Base-by-base conservation (phyloP, 352 stramenopile genomes). In the Blastocystis sp. region DNA sequence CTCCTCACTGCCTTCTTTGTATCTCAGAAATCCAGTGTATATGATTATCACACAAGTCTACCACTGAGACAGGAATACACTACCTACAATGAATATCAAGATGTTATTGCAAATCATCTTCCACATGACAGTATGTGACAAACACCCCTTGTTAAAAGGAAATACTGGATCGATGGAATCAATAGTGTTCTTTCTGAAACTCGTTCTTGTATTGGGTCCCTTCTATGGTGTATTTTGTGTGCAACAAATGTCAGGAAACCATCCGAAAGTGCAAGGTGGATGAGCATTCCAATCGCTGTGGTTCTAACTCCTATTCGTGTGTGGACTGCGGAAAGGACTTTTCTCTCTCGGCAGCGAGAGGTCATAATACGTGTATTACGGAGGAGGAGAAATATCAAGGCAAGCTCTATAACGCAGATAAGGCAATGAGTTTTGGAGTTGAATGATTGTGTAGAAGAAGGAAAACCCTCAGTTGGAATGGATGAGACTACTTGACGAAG, bases 301-400 rank as follows among this genome's bases (percentile, higher is more conserved):
- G 63, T 34, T 76, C 57, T 6, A 61, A 85, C 75, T 85, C 75
- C 1, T 85, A 56, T 73, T 76, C 57, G 40, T 85, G 75, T 85
- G 75, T 85, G 40, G 75, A 85, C 59, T 85, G 75, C 38, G 63
- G 63, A 46, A 76, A 72, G 40, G 57, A 85, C 42, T 85, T 85
- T 46, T 72, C 57, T 49, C 29, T 59, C 9, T 32, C 27, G 9
- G 40, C 48, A 59, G 57, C 63, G 14, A 32, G 59, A 14, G 42
- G 51, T 18, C 75, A 85, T 61, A 85, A 75, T 56, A 72, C 75
- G 11, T 85, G 75, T 42, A 85, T 85, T 72, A 76, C 75, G 8
- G 75, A 85, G 24, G 75, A 85, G 48, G 75, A 85, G 46, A 85
- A 85, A 42, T 85, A 85, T 73, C 75, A 85, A 40, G 75, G 75